Percentiles rank a stretch among this genome's conserved stretches.
Conservation (phyloP, 257 asterid species). For the Marsdenia floribunda region DNA sequence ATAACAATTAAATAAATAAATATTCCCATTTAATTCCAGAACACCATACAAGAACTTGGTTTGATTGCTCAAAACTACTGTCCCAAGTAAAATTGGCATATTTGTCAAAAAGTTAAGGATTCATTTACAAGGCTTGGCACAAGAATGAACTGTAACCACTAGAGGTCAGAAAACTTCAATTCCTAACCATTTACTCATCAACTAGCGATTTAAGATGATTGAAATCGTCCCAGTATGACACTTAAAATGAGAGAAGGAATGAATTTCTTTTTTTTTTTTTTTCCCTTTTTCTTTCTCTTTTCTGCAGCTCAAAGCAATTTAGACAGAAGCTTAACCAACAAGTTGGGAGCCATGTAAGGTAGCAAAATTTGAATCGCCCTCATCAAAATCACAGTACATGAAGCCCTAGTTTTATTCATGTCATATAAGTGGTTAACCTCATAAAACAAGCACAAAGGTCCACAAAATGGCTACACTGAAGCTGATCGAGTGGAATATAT, state of each 20-base stretch:
- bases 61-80: neutral
- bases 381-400: neutral
- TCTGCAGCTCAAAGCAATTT: neutral
- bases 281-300: neutral
- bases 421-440: neutral
- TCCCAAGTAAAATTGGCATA: neutral
- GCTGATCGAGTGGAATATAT: neutral
- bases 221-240: neutral
- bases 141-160: neutral
- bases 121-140: neutral
- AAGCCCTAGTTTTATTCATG: neutral
- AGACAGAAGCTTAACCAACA: neutral
- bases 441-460: neutral
- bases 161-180: neutral
- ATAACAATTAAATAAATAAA: too few relatives aligned
- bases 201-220: neutral
- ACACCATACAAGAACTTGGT: neutral
- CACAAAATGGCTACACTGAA: neutral
- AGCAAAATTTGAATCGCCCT: neutral
- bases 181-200: neutral
- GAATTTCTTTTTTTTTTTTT: too few relatives aligned
- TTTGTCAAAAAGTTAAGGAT: neutral
- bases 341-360: neutral
- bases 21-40: neutral
- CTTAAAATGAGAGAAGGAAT: neutral